Percentiles rank a stretch among this genome's conserved stretches.
Evolutionary conservation across 2,329 filamentous ascomycete species (phyloP).

Genomic region (Phaeosphaeria sp.): DNA sequence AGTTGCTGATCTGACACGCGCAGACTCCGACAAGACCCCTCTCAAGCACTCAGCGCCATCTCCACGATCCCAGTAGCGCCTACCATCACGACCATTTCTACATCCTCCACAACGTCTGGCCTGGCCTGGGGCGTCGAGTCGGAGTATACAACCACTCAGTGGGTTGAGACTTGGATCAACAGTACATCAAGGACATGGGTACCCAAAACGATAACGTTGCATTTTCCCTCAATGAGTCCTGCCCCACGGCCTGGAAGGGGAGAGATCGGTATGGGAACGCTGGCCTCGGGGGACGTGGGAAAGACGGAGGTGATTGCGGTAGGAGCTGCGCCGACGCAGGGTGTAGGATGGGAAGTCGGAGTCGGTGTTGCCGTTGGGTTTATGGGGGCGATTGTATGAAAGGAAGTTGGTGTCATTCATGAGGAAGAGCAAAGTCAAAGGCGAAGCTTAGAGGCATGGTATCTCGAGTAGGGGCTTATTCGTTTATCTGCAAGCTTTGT

Average conservation of each 20-base stretch:
- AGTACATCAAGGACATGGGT: slow-evolving; percentile 40
- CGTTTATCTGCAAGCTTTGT: not conserved
- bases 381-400: not conserved
- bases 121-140: not conserved
- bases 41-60: not conserved
- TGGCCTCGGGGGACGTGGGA: slow-evolving; percentile 34
- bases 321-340: slow-evolving; percentile 28
- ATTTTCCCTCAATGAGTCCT: slow-evolving; percentile 28
- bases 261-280: slow-evolving; percentile 43
- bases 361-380: slow-evolving; percentile 29
- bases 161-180: slow-evolving; percentile 40
- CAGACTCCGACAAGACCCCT: not conserved
- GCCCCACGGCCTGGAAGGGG: slow-evolving; percentile 35
- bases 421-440: slow-evolving; percentile 6
- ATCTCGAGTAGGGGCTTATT: not conserved
- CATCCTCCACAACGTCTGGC: not conserved
- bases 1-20: not conserved
- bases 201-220: slow-evolving; percentile 36
- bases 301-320: slow-evolving; percentile 34
- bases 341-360: slow-evolving; percentile 18
- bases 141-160: slow-evolving; percentile 37
- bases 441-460: not conserved
- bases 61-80: not conserved
- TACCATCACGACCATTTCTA: slow-evolving; percentile 4
- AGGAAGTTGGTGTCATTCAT: slow-evolving; percentile 29